Percentiles rank a stretch among this genome's conserved stretches.
phyloP scores from a whole-genome alignment of 306 rosid species.

The Herpetospermum pedunculosum region DNA sequence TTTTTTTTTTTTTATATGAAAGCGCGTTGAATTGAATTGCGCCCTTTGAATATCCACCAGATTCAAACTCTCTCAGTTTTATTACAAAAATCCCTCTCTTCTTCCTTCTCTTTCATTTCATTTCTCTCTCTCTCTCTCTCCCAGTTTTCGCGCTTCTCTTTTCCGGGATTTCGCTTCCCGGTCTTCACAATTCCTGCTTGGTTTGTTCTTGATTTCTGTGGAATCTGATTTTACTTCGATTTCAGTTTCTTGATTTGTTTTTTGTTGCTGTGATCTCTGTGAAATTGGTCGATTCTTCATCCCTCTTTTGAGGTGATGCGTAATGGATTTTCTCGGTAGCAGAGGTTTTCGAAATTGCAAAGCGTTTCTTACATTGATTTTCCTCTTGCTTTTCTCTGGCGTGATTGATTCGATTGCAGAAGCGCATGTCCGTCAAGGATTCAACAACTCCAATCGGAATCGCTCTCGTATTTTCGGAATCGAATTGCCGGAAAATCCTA shows the following conservation, averaged over 20 bases:
- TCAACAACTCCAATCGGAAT: constrained; percentile 38
- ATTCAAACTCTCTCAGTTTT: constrained; percentile 27
- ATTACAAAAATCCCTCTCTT: constrained; percentile 7
- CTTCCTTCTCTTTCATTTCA: not conserved
- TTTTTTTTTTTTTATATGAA: constrained; percentile 10
- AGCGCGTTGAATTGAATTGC: constrained; percentile 49
- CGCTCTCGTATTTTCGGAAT: constrained; percentile 59
- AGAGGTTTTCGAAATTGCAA: constrained; percentile 26
- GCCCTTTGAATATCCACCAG: constrained; percentile 9
- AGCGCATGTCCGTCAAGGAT: constrained; percentile 22
- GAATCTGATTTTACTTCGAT: not conserved
- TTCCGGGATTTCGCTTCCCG: constrained; percentile 10
- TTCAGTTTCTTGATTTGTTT: not conserved
- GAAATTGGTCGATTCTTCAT: not conserved
- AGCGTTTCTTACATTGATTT: constrained; percentile 18
- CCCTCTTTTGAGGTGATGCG: not conserved
- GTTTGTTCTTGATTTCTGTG: not conserved
- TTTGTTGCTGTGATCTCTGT: not conserved
- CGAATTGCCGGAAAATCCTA: constrained; percentile 52
- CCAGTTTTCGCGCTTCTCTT: not conserved
- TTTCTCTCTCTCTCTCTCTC: not conserved
- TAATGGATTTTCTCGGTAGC: constrained; percentile 23
- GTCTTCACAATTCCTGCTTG: not conserved
- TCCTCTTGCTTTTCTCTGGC: constrained; percentile 23
- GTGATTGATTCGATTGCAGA: constrained; percentile 19